Evolutionary conservation across 148 eudicot genomes (phyloP).

Genomic region (Chenopodium album): DNA sequence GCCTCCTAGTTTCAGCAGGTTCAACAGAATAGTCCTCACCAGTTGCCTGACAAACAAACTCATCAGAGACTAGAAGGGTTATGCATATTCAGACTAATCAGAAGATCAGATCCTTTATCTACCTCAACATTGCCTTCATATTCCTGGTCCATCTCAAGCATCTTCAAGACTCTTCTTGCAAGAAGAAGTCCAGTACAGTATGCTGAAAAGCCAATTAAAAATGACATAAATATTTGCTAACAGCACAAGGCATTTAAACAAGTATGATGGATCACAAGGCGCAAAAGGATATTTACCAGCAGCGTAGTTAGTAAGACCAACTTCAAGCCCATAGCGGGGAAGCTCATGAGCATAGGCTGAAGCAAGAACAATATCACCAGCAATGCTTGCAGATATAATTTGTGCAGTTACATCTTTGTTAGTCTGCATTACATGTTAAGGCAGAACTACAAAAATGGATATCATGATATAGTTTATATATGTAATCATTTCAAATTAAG

Average conservation of each 20-base stretch:
- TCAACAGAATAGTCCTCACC: constrained; percentile 89
- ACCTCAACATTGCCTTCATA: constrained; percentile 86
- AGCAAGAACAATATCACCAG: constrained; percentile 64
- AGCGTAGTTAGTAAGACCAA: constrained; percentile 74
- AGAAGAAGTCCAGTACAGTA: constrained; percentile 80
- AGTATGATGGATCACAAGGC: not conserved
- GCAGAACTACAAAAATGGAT: not conserved
- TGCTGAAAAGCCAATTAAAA: constrained; percentile 32
- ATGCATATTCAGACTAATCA: not conserved
- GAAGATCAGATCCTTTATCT: not conserved
- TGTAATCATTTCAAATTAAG: too few species aligned
- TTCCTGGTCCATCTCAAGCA: constrained; percentile 65
- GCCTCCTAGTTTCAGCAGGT: constrained; percentile 73
- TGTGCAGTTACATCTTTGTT: constrained; percentile 74
- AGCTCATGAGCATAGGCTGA: constrained; percentile 75
- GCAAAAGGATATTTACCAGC: constrained; percentile 42
- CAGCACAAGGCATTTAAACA: not conserved
- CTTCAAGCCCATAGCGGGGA: constrained; percentile 72
- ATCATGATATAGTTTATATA: not conserved
- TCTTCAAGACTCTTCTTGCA: constrained; percentile 65
- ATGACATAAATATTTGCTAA: too few species aligned
- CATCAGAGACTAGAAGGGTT: not conserved
- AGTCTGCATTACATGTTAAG: constrained; percentile 41
- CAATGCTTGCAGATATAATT: constrained; percentile 58
- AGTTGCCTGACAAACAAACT: constrained; percentile 44